Conservation (phyloP, 495 filamentous ascomycete species). For the Penicillium longicatenatum region DNA sequence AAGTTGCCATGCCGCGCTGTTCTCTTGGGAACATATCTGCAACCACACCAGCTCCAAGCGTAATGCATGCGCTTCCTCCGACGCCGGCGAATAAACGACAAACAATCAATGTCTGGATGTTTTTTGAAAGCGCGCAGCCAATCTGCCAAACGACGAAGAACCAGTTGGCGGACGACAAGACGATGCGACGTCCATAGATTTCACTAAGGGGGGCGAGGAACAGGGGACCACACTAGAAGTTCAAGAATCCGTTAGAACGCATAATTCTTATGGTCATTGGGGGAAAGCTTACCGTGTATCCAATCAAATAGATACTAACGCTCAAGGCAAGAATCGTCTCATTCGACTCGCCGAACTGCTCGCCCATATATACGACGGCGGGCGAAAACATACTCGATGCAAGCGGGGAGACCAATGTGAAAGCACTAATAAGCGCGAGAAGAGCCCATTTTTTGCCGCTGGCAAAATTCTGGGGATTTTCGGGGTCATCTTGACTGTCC, state of each 20-base stretch:
- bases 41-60: constrained; percentile 12
- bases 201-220: constrained; percentile 54
- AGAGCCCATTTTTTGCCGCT: constrained; percentile 40
- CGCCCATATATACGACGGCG: constrained; percentile 52
- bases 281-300: constrained; percentile 51
- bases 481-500: constrained; percentile 55
- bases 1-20: constrained; percentile 6
- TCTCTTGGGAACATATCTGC: constrained; percentile 12
- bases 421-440: constrained; percentile 35
- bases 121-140: constrained; percentile 66
- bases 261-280: neutral
- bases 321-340: constrained; percentile 49
- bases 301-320: constrained; percentile 60
- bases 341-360: constrained; percentile 60
- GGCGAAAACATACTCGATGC: constrained; percentile 78
- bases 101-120: constrained; percentile 57
- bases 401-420: constrained; percentile 53
- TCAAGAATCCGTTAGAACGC: neutral
- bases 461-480: constrained; percentile 69
- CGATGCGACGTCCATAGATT: constrained; percentile 55
- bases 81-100: constrained; percentile 53
- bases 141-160: constrained; percentile 64
- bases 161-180: constrained; percentile 52
- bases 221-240: constrained; percentile 37
- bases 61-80: constrained; percentile 7